Evolutionary conservation across 441 rosid species (phyloP).

Genomic region (Theobroma grandiflorum): DNA sequence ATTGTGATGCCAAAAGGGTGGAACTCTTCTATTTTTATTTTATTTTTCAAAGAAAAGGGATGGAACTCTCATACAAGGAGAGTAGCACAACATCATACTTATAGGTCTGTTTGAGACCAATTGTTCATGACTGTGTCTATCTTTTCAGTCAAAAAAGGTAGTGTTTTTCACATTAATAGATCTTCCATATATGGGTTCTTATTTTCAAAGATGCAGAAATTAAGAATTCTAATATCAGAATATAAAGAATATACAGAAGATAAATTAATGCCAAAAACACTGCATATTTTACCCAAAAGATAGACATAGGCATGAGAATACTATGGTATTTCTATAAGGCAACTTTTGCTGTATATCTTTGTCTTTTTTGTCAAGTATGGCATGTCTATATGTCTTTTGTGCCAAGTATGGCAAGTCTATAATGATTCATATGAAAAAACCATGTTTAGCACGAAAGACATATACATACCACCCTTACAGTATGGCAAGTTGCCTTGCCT

Average conservation of each 20-base stretch:
- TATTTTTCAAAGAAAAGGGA: too few species aligned
- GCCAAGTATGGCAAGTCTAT: neutral
- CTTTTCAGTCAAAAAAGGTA: neutral
- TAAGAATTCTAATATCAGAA: neutral
- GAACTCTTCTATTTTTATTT: too few species aligned
- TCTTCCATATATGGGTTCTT: constrained; percentile 6
- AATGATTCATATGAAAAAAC: neutral
- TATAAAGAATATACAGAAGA: neutral
- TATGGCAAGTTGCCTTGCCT: too few species aligned
- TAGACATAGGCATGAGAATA: neutral
- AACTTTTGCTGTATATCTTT: neutral
- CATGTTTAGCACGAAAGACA: neutral
- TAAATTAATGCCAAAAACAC: neutral
- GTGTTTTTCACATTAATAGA: neutral
- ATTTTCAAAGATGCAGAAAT: neutral
- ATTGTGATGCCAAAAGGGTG: neutral
- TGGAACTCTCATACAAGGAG: neutral
- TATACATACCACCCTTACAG: neutral
- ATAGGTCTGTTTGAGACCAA: neutral
- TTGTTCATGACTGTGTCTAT: neutral
- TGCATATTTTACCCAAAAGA: neutral
- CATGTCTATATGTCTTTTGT: neutral
- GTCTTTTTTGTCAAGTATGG: neutral
- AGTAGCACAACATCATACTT: neutral
- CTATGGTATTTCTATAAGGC: neutral